Percentiles rank a stretch among this genome's conserved stretches.
Conservation (phyloP, 768 basidiomycete genomes). For the Calocera cornea region DNA sequence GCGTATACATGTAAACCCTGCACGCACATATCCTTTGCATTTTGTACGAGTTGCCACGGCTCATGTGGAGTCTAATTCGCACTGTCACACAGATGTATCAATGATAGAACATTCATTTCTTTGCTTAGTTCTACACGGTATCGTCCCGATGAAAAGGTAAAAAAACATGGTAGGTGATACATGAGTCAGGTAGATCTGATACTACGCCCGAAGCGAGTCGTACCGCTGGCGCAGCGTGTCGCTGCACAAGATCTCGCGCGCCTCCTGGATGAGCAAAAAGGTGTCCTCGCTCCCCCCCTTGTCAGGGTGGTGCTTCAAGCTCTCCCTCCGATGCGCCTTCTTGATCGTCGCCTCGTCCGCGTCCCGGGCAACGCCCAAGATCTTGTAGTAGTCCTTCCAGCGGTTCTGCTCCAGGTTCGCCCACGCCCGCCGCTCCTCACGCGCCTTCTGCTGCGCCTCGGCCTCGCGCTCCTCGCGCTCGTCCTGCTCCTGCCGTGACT, state of each 20-base stretch:
- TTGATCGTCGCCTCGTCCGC: slow-evolving; percentile 37
- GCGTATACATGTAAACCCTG: no score
- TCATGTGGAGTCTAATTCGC: no score
- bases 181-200: background rate
- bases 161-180: background rate
- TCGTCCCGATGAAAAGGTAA: background rate
- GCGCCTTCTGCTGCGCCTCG: background rate
- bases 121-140: background rate
- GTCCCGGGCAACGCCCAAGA: slow-evolving; percentile 37
- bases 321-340: slow-evolving; percentile 39
- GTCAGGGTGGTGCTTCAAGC: slow-evolving; percentile 29
- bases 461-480: background rate
- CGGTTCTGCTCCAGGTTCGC: background rate
- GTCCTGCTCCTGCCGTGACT: background rate
- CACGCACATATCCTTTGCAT: no score
- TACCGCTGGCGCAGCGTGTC: background rate
- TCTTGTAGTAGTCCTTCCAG: slow-evolving; percentile 15
- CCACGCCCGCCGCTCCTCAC: background rate
- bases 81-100: no score
- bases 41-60: no score
- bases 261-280: slow-evolving; percentile 82
- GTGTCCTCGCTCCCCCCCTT: slow-evolving; percentile 94
- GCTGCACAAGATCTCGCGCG: slow-evolving; percentile 18
- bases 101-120: background rate
- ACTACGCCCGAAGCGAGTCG: background rate